These are phyloP conservation scores for Colletotrichum scovillei DNA, from an alignment of 2,329 filamentous ascomycete species.

Conservation along the genomic window DNA sequence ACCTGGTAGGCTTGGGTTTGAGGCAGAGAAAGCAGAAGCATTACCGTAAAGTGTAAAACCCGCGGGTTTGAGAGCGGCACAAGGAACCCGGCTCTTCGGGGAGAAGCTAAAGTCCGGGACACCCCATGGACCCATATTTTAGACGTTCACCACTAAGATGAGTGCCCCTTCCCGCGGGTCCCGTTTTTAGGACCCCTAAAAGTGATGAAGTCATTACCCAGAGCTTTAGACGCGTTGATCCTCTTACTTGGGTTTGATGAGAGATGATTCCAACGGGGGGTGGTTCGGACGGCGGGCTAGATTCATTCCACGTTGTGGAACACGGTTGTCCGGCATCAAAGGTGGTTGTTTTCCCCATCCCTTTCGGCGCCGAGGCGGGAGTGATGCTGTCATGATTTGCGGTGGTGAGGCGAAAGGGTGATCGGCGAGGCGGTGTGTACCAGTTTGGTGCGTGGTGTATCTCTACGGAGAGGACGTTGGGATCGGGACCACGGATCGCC, in stretches of 20 bases:
- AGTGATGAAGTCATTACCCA: not conserved
- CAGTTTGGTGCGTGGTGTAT: not conserved
- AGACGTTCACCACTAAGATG: not conserved
- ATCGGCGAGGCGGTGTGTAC: not conserved
- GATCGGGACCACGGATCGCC: not conserved
- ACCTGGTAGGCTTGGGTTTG: not conserved
- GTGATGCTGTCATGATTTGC: not conserved
- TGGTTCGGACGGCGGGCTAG: not conserved
- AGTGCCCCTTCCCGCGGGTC: not conserved
- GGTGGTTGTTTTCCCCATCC: not conserved
- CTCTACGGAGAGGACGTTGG: not conserved
- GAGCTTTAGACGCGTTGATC: not conserved
- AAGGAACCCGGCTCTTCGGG: constrained; percentile 20
- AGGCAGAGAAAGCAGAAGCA: no score
- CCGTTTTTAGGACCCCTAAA: not conserved
- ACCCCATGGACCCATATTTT: not conserved
- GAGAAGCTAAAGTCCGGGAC: constrained; percentile 30
- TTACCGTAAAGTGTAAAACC: not conserved
- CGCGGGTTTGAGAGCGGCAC: not conserved
- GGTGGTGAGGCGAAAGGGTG: not conserved
- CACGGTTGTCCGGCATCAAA: not conserved
- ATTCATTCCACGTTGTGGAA: not conserved
- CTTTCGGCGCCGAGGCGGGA: not conserved
- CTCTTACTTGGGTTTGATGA: not conserved
- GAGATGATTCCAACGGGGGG: not conserved